These are phyloP conservation scores for Calycina herbarum DNA, from an alignment of 2,329 filamentous ascomycete species.

Conservation along the genomic window DNA sequence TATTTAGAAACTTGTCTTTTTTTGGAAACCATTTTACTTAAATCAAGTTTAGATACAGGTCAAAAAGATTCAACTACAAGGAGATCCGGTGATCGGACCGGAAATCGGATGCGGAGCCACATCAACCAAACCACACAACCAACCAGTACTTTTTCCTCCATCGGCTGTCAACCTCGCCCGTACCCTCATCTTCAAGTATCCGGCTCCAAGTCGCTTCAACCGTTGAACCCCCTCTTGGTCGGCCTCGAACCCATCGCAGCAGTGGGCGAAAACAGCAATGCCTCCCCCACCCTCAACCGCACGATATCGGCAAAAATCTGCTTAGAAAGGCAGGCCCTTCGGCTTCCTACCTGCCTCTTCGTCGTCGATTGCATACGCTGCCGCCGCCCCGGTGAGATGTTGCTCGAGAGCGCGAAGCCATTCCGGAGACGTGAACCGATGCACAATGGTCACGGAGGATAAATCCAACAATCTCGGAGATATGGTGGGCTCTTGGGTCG, in stretches of 20 bases:
- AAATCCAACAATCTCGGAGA: constrained; percentile 68
- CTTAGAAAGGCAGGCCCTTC: constrained; percentile 29
- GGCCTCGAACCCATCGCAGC: constrained; percentile 40
- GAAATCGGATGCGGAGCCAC: too few relatives aligned
- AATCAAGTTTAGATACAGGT: too few relatives aligned
- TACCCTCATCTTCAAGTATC: constrained; percentile 42
- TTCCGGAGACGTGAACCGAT: constrained; percentile 67
- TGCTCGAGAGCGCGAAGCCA: constrained; percentile 48
- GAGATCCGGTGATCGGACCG: too few relatives aligned
- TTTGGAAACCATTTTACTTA: too few relatives aligned
- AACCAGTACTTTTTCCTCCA: constrained; percentile 40
- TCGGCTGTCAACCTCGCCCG: constrained; percentile 45
- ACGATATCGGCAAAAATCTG: constrained; percentile 48
- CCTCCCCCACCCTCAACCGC: constrained; percentile 48
- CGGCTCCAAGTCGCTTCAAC: constrained; percentile 32
- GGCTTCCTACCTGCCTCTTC: constrained; percentile 27
- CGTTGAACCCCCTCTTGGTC: neutral
- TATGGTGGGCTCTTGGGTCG: constrained; percentile 76
- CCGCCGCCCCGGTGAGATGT: constrained; percentile 49
- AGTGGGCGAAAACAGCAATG: constrained; percentile 49
- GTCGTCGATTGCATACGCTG: constrained; percentile 20
- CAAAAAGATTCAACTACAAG: too few relatives aligned
- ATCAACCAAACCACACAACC: neutral
- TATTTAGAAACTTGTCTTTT: too few relatives aligned
- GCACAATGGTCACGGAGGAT: constrained; percentile 70